Conservation (phyloP, 1,284 basidiomycete species). For the Tranzscheliella williamsii region DNA sequence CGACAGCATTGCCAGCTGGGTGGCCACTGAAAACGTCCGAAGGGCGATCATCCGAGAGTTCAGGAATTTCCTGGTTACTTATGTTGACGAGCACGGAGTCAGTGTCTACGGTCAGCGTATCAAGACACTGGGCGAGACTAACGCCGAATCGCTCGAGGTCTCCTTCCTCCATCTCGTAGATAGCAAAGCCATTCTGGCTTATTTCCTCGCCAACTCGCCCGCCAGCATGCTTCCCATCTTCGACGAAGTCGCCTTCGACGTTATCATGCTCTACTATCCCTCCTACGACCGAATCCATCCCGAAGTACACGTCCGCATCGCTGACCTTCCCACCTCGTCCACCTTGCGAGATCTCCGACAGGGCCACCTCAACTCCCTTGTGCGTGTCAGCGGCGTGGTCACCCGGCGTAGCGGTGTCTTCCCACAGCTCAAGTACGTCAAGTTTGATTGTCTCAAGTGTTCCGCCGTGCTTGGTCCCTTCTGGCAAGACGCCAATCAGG, state of each 20-base stretch:
- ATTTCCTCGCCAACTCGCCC: constrained; percentile 94
- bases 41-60: constrained; percentile 90
- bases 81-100: constrained; percentile 84
- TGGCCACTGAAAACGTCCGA: constrained; percentile 85
- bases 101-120: constrained; percentile 96
- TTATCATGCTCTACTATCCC: constrained; percentile 93
- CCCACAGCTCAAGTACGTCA: constrained; percentile 98
- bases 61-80: constrained; percentile 92
- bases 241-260: constrained; percentile 90
- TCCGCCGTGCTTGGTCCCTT: constrained; percentile 90
- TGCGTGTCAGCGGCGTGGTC: constrained; percentile 95
- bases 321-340: constrained; percentile 84
- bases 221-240: constrained; percentile 90
- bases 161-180: constrained; percentile 89
- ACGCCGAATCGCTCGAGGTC: constrained; percentile 94
- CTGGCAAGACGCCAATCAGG: constrained; percentile 92
- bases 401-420: constrained; percentile 94
- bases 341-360: constrained; percentile 92
- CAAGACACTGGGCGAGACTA: constrained; percentile 89
- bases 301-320: constrained; percentile 95
- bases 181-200: constrained; percentile 91
- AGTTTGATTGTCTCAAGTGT: constrained; percentile 87
- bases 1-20: constrained; percentile 95
- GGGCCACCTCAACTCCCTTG: constrained; percentile 88
- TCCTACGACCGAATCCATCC: constrained; percentile 95